Evolutionary conservation across 1,284 basidiomycete species (phyloP).

Genomic region (Fomitopsis palustris): DNA sequence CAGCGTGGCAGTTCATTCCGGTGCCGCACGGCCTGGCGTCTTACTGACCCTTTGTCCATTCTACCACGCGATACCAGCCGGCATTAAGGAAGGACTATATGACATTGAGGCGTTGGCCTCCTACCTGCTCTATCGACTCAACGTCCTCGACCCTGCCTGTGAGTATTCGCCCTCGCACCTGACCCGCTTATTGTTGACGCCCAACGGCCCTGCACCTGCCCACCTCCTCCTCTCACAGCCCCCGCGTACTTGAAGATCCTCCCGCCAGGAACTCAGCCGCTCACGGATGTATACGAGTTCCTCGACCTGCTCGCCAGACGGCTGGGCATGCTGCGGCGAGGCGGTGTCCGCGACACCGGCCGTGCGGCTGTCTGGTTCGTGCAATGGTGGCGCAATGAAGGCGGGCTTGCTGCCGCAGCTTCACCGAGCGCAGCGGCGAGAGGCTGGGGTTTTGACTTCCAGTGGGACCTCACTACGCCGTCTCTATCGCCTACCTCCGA

Average conservation of each 20-base stretch:
- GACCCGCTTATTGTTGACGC: neutral
- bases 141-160: conserved; percentile 73
- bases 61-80: conserved; percentile 48
- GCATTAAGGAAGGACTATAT: conserved; percentile 93
- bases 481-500: conserved; percentile 3
- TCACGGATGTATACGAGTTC: conserved; percentile 59
- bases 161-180: conserved; percentile 24
- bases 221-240: conserved; percentile 30
- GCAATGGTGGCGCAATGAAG: conserved; percentile 81
- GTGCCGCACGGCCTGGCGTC: neutral
- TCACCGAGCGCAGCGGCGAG: conserved; percentile 13
- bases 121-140: conserved; percentile 88
- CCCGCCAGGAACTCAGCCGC: conserved; percentile 49
- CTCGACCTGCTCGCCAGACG: conserved; percentile 67
- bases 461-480: conserved; percentile 45
- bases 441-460: conserved; percentile 80
- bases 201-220: conserved; percentile 2
- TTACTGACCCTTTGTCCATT: conserved; percentile 8
- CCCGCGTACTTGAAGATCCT: conserved; percentile 71
- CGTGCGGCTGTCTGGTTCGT: conserved; percentile 81
- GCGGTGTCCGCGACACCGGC: conserved; percentile 66
- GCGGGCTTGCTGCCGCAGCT: conserved; percentile 43
- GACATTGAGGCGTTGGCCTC: conserved; percentile 81
- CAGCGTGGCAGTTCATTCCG: conserved; percentile 18
- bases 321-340: conserved; percentile 78